Evolutionary conservation across 139 green algal species (phyloP).

Genomic region (Trebouxia sp.): DNA sequence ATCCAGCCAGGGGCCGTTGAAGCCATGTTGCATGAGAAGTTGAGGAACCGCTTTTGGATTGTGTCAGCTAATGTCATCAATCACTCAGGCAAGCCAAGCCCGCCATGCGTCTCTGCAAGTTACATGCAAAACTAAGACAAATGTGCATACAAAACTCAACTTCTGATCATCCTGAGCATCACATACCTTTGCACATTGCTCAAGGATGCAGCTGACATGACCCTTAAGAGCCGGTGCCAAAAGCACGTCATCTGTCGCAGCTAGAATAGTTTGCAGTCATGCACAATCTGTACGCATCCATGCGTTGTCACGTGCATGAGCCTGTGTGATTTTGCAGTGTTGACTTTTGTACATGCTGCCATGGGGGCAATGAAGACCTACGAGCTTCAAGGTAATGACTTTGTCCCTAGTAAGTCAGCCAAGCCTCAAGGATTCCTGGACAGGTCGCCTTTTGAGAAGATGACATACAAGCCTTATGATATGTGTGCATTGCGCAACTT

Average conservation of each 20-base stretch:
- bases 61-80: slow-evolving; percentile 13
- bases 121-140: too few relatives aligned
- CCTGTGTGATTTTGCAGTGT: neutral
- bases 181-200: too few relatives aligned
- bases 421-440: neutral
- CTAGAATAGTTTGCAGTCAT: too few relatives aligned
- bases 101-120: too few relatives aligned
- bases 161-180: too few relatives aligned
- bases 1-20: neutral
- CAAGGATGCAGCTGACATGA: too few relatives aligned
- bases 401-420: neutral
- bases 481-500: slow-evolving; percentile 2
- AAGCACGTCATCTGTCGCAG: too few relatives aligned
- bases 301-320: neutral
- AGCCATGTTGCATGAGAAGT: neutral
- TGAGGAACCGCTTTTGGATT: slow-evolving; percentile 1
- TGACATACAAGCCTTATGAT: slow-evolving; percentile 11
- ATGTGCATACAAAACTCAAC: too few relatives aligned
- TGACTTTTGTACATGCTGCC: neutral
- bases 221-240: too few relatives aligned
- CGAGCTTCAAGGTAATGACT: neutral
- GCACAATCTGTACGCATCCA: too few relatives aligned
- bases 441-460: neutral
- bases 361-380: neutral
- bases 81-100: neutral